Evolutionary conservation across 2,329 filamentous ascomycete genomes (phyloP), one percentile per base, ranked within the genome.

Genomic region (Kalmusia sp.): DNA sequence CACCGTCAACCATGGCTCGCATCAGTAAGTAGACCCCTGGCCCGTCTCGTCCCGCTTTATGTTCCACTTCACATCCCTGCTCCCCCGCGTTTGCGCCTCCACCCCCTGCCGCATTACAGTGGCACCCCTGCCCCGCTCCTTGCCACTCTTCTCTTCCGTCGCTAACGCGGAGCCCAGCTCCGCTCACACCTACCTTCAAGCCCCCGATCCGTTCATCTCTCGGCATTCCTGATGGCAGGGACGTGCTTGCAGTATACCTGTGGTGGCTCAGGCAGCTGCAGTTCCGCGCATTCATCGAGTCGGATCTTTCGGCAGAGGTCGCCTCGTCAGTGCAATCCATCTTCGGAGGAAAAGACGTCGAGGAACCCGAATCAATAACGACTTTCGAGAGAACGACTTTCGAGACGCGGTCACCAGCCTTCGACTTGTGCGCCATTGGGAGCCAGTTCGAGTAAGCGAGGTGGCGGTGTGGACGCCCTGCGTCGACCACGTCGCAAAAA

Each of bases 191-290:
- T n/a, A 4, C 27, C 11, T 12, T 15, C 49, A 59, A 57, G 43
- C 59, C 11, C 17, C 56, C 55, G 14, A 38, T 35, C 27, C 60
- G 62, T 34, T 37, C 46, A 31, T 63, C 61, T 4, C 63, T 68
- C 38, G 63, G 65, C 43, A 59, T 68, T 40, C 64, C 64, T 7
- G 51, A 62, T 39, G 58, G 54, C 27, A 46, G 55, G 24, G 63
- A 68, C 22, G 52, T 60, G 14, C 57, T 70, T 25, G 61, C 64
- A 8, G 30, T 69, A 2, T 65, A 64, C 15, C 41, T 70, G 6
- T 61, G 49, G 54, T 68, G 63, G 65, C 30, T 48, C 30, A 55
- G 55, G 2, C 60, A 64, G 39, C 58, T 52, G 7, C 58, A 52
- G 22, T 62, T 55, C 24, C 27, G 41, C 22, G 49, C 49, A 11